Evolutionary conservation across 2,329 filamentous ascomycete species (phyloP), one percentile per base, ranked within the genome.

Genomic region (Colletotrichum nymphaeae): DNA sequence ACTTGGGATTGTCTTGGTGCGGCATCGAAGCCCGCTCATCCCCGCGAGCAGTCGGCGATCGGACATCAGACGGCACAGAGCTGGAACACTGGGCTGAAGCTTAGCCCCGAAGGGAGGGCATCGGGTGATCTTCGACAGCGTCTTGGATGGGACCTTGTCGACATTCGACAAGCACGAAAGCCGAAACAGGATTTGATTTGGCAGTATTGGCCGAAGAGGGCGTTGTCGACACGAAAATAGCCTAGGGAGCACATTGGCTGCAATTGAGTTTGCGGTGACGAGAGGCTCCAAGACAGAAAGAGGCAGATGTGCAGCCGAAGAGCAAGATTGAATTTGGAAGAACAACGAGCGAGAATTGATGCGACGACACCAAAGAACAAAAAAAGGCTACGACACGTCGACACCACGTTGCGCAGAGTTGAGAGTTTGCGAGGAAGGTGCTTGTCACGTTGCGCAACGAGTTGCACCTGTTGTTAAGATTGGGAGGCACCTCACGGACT

Each of bases 21-120:
- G 65, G 65, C n/a, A 52, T 22, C 55, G 42, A 59, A 69, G 55
- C 14, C 70, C 60, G 69, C 28, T 37, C 55, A 35, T 12, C 67
- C 60, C 59, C 42, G 46, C 59, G 55, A 62, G 35, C 12, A 30
- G 59, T 70, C 58, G 60, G 67, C 67, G 67, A 70, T 73, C 56
- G 16, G 66, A 70, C 55, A 64, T 73, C 67, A 60, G 70, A 73
- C 67, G 70, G 60, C 70, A 65, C 55, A 32, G 32, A 70, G 60
- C 70, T 70, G 70, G 70, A 73, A 73, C 70, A 70, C 70, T 70
- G 67, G 70, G 26, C 49, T 65, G 67, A 60, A 73, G 70, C 67
- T 65, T 73, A 60, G 14, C 32, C 22, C 32, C 14, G 52, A 28
- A 19, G 53, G 30, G 26, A 19, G 53, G 30, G 58, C 22, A 42